These are phyloP conservation scores for Penicillium bovifimosum DNA, from an alignment of 495 filamentous ascomycete species.

Conservation along the genomic window DNA sequence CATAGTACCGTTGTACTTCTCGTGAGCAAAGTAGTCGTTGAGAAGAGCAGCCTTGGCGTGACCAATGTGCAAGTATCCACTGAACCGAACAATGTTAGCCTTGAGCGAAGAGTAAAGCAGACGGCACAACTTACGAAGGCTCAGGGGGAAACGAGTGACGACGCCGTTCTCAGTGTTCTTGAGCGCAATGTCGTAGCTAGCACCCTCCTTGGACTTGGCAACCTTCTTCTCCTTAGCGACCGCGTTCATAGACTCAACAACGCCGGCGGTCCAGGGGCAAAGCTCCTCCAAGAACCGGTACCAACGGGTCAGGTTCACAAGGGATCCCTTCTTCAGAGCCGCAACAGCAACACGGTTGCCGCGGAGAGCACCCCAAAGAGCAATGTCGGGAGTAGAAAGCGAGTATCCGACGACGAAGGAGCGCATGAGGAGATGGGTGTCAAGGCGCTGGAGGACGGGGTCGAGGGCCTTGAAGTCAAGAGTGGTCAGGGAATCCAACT, in stretches of 20 bases:
- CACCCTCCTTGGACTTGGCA: constrained; percentile 74
- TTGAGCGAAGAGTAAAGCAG: not conserved
- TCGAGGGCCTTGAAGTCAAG: constrained; percentile 78
- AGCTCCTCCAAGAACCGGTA: constrained; percentile 79
- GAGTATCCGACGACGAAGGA: constrained; percentile 81
- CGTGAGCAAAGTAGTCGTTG: constrained; percentile 91
- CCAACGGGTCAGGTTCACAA: constrained; percentile 81
- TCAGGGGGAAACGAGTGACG: constrained; percentile 89
- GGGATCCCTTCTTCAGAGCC: constrained; percentile 69
- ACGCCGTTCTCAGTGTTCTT: constrained; percentile 87
- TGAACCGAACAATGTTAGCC: constrained; percentile 19
- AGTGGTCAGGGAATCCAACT: constrained; percentile 47
- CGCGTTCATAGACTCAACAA: constrained; percentile 56
- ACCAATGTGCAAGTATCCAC: constrained; percentile 87
- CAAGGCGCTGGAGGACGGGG: constrained; percentile 66
- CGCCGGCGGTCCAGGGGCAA: constrained; percentile 53
- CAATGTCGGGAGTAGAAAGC: constrained; percentile 71
- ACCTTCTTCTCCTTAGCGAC: constrained; percentile 58
- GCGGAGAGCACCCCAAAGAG: constrained; percentile 78
- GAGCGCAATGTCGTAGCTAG: constrained; percentile 84
- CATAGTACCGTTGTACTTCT: constrained; percentile 78
- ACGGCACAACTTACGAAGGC: constrained; percentile 62
- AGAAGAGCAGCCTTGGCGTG: constrained; percentile 90
- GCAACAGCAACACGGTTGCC: constrained; percentile 80
- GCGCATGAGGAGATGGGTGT: constrained; percentile 80